phyloP scores from a whole-genome alignment of 2,329 filamentous ascomycete genomes.

The Nothopassalora personata region DNA sequence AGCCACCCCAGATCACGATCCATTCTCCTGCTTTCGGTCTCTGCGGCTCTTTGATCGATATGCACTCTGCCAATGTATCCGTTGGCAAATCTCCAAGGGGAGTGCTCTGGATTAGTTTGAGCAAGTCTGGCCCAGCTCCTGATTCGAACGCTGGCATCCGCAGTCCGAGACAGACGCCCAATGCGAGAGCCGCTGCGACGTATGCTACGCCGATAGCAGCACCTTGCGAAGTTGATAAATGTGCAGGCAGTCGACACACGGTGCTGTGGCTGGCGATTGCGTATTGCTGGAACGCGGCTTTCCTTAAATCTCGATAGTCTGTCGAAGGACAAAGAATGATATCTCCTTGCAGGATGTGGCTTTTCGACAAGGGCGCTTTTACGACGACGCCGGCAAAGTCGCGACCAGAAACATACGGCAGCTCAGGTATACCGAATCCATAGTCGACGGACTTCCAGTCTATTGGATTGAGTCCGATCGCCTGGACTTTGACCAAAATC shows the following conservation, averaged over 20 bases:
- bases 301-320: slow-evolving; percentile 40
- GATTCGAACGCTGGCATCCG: slow-evolving; percentile 16
- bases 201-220: slow-evolving; percentile 40
- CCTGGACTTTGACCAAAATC: slow-evolving; percentile 33
- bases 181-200: slow-evolving; percentile 40
- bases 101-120: slow-evolving; percentile 37
- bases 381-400: slow-evolving; percentile 28
- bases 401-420: slow-evolving; percentile 31
- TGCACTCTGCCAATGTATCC: slow-evolving; percentile 31
- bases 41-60: slow-evolving; percentile 16
- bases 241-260: slow-evolving; percentile 36
- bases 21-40: slow-evolving; percentile 12
- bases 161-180: slow-evolving; percentile 40
- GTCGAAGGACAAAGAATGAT: slow-evolving; percentile 33
- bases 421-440: slow-evolving; percentile 39
- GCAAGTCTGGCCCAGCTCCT: slow-evolving; percentile 13
- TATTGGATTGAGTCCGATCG: slow-evolving; percentile 39
- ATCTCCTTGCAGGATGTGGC: slow-evolving; percentile 14
- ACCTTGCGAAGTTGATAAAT: slow-evolving; percentile 33
- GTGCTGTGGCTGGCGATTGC: slow-evolving; percentile 41
- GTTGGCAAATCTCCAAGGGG: slow-evolving; percentile 14
- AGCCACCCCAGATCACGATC: slow-evolving; percentile 40
- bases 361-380: slow-evolving; percentile 40
- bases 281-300: slow-evolving; percentile 41
- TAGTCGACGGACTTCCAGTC: slow-evolving; percentile 41